A percentile compares a stretch with the other conserved stretches of the same genome.
Evolutionary conservation across 768 basidiomycete species (phyloP).

Genomic region (Udeniomyces megalosporus): DNA sequence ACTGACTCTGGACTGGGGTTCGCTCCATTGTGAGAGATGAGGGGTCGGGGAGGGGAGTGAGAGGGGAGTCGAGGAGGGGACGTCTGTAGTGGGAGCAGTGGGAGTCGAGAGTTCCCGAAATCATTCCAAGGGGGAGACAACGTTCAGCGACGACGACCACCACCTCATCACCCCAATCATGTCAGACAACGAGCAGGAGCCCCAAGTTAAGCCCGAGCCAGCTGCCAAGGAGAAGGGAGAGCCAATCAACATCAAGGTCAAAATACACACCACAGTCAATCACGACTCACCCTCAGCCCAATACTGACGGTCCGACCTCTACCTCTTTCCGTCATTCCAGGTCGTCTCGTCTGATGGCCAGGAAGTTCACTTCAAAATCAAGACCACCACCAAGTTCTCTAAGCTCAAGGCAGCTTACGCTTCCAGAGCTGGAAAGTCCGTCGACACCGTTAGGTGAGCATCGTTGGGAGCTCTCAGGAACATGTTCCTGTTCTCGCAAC

Average conservation of each 20-base stretch:
- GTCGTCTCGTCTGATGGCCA: slow-evolving; percentile 5
- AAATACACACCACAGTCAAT: too few species aligned
- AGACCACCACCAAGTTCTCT: slow-evolving; percentile 11
- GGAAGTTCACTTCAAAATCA: slow-evolving; percentile 13
- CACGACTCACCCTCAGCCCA: neutral
- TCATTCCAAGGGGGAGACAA: too few species aligned
- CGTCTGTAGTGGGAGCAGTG: neutral
- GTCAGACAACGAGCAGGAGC: neutral
- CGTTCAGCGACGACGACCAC: too few species aligned
- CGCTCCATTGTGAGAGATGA: slow-evolving; percentile 11
- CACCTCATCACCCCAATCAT: too few species aligned
- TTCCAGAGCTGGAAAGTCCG: slow-evolving; percentile 8
- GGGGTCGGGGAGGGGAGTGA: slow-evolving; percentile 8
- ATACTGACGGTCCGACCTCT: too few species aligned
- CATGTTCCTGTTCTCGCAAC: neutral
- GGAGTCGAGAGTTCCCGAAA: too few species aligned
- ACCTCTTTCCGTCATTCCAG: neutral
- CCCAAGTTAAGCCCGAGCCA: neutral
- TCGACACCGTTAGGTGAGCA: slow-evolving; percentile 10
- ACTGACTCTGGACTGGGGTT: slow-evolving; percentile 13
- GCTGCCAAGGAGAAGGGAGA: neutral
- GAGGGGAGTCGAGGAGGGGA: neutral
- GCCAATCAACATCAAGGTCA: slow-evolving; percentile 2
- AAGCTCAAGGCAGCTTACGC: slow-evolving; percentile 12
- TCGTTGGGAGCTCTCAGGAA: too few species aligned